Percentiles rank a stretch among this genome's conserved stretches.
phyloP scores from a whole-genome alignment of 192 early-diverging fungal species.

The Podila epicladia region DNA sequence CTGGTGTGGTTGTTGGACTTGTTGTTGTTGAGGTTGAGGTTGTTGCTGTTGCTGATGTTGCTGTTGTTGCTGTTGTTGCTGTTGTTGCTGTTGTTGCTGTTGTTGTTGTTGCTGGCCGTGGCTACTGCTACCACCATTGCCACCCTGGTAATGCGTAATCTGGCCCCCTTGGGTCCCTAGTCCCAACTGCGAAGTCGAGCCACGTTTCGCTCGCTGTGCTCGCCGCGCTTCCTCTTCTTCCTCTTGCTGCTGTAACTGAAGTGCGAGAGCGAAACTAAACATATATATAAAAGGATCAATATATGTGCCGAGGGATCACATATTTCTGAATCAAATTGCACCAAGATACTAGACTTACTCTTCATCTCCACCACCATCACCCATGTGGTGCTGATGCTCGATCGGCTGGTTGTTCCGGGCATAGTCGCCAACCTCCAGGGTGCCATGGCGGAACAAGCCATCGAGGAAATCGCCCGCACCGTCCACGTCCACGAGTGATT shows the following conservation, averaged over 20 bases:
- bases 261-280: conserved; percentile 50
- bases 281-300: background rate
- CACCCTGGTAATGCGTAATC: background rate
- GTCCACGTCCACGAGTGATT: conserved; percentile 72
- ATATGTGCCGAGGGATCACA: background rate
- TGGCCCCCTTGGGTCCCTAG: background rate
- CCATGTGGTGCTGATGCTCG: conserved; percentile 16
- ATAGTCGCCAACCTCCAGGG: conserved; percentile 51
- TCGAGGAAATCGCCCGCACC: conserved; percentile 68
- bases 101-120: conserved; percentile 17
- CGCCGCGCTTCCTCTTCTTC: conserved; percentile 49
- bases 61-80: conserved; percentile 17
- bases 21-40: background rate
- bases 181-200: conserved; percentile 13
- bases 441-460: conserved; percentile 57
- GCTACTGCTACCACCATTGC: background rate
- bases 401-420: conserved; percentile 46
- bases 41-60: conserved; percentile 19
- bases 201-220: conserved; percentile 16
- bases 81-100: background rate
- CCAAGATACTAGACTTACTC: conserved; percentile 32
- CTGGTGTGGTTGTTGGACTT: background rate
- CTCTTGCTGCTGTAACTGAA: conserved; percentile 55
- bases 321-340: background rate
- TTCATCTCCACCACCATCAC: conserved; percentile 54